Evolutionary conservation across 768 basidiomycete species (phyloP), one percentile per base, ranked within the genome.

Genomic region (Boletus rubroflammeus): DNA sequence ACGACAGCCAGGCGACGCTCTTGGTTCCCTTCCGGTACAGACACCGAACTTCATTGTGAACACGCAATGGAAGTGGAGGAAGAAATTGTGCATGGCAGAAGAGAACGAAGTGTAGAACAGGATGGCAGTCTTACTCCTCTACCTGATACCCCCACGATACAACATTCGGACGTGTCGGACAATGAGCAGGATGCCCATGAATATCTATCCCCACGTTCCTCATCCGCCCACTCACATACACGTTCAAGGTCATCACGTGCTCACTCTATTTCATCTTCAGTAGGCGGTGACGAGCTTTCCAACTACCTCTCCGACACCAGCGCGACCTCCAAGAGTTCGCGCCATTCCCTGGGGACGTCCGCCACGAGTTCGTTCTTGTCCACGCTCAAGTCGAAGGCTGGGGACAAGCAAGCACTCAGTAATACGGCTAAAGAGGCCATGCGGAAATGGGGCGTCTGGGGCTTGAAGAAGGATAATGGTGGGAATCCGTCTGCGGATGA

Each of bases 401-500:
- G 72, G 23, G 94, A 95, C 69, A 95, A 93, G 66, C 88, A 94
- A 68, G 89, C 90, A 7, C 73, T 95, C 41, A 86, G 84, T 58
- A 86, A 89, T 61, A 83, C 88, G 0, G 90, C 93, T 13, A 89
- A 87, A 67, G 95, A 97, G 65, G 81, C 89, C 9, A 86, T 97
- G 78, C 84, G 87, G 55, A 96, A 96, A 67, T 96, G 93, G 93
- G 86, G 93, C 23, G 85, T 84, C 54, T 94, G 91, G 87, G 75
- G 81, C 13, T 63, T 84, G 67, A 83, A 79, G 72, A 85, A 81
- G 67, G 83, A 85, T 52, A 68, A 55, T 43, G 68, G 59, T 50
- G 68, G 58, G 43, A 59, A 62, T 40, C 43, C 54, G 32, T 51
- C 60, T 48, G 51, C 65, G 17, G 81, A 81, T 14, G 79, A 79